Percentiles rank a stretch among this genome's conserved stretches.
Conservation (phyloP, 2,329 filamentous ascomycete species). For the Huntiella decipiens region DNA sequence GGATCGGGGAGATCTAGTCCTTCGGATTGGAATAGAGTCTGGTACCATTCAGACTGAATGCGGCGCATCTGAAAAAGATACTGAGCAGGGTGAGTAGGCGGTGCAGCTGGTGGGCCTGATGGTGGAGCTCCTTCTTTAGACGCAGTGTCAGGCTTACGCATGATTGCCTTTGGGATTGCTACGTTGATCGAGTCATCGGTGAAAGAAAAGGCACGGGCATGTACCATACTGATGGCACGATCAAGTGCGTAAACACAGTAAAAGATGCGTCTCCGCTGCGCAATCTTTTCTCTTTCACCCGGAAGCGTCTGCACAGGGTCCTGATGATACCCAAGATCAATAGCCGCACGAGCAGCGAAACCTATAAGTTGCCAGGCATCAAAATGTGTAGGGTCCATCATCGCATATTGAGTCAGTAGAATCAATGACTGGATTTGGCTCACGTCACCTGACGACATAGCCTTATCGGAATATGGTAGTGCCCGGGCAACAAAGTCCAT, state of each 20-base stretch:
- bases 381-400: slow-evolving; percentile 78
- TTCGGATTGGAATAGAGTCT: slow-evolving; percentile 66
- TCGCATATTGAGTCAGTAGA: slow-evolving; percentile 72
- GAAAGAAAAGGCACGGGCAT: slow-evolving; percentile 79
- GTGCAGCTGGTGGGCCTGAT: slow-evolving; percentile 24
- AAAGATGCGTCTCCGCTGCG: slow-evolving; percentile 67
- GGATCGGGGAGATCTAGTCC: slow-evolving; percentile 48
- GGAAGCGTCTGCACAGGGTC: slow-evolving; percentile 58
- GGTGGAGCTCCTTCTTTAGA: slow-evolving; percentile 22
- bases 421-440: slow-evolving; percentile 75
- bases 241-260: slow-evolving; percentile 84
- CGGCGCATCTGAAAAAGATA: slow-evolving; percentile 69
- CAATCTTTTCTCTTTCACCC: slow-evolving; percentile 49
- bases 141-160: slow-evolving; percentile 15
- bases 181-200: slow-evolving; percentile 78
- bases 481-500: slow-evolving; percentile 42
- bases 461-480: slow-evolving; percentile 59
- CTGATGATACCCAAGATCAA: slow-evolving; percentile 85
- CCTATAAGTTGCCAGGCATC: slow-evolving; percentile 90
- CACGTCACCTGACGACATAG: slow-evolving; percentile 68
- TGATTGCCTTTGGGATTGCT: slow-evolving; percentile 40
- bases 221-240: slow-evolving; percentile 73
- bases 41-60: slow-evolving; percentile 77
- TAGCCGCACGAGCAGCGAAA: slow-evolving; percentile 67
- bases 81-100: slow-evolving; percentile 44